A percentile compares a stretch with the other conserved stretches of the same genome.
phyloP scores from a whole-genome alignment of 805 yeast species.

The Hanseniaspora clermontiae region DNA sequence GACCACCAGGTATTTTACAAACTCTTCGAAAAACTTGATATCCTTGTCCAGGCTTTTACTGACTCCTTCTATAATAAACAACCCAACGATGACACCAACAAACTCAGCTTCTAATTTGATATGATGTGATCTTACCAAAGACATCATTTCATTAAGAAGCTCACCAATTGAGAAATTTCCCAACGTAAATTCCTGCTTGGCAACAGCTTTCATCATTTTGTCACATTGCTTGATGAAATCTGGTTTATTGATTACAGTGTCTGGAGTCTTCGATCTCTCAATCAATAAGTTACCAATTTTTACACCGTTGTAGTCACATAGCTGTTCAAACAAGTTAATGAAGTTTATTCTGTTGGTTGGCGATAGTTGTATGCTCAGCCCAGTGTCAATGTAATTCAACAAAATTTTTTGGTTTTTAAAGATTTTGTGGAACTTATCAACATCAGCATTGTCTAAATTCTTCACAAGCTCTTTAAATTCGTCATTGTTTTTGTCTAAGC shows the following conservation, averaged over 20 bases:
- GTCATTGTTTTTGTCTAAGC: slow-evolving; percentile 16
- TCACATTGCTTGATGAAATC: slow-evolving; percentile 81
- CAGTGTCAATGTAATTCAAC: slow-evolving; percentile 64
- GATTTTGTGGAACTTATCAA: slow-evolving; percentile 17
- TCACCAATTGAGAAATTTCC: slow-evolving; percentile 91
- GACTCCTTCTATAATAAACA: slow-evolving; percentile 80
- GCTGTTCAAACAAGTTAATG: slow-evolving; percentile 74
- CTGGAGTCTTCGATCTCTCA: slow-evolving; percentile 89
- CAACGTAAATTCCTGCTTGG: slow-evolving; percentile 76
- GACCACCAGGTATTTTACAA: slow-evolving; percentile 35
- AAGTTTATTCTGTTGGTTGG: slow-evolving; percentile 69
- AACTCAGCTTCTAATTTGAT: slow-evolving; percentile 97
- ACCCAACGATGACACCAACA: slow-evolving; percentile 88
- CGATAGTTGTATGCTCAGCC: slow-evolving; percentile 81
- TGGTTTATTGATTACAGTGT: slow-evolving; percentile 73
- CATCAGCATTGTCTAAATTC: not conserved
- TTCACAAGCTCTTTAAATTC: slow-evolving; percentile 18
- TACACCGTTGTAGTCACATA: slow-evolving; percentile 87
- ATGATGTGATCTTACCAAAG: slow-evolving; percentile 88
- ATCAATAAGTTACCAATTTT: slow-evolving; percentile 91
- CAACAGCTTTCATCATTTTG: slow-evolving; percentile 65
- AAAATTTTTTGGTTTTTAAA: slow-evolving; percentile 56
- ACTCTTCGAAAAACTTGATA: slow-evolving; percentile 90
- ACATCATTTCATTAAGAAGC: slow-evolving; percentile 67
- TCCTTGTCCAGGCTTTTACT: slow-evolving; percentile 91